Evolutionary conservation across 1,284 basidiomycete genomes (phyloP), one percentile per base, ranked within the genome.

Genomic region (Pseudozyma thailandica): DNA sequence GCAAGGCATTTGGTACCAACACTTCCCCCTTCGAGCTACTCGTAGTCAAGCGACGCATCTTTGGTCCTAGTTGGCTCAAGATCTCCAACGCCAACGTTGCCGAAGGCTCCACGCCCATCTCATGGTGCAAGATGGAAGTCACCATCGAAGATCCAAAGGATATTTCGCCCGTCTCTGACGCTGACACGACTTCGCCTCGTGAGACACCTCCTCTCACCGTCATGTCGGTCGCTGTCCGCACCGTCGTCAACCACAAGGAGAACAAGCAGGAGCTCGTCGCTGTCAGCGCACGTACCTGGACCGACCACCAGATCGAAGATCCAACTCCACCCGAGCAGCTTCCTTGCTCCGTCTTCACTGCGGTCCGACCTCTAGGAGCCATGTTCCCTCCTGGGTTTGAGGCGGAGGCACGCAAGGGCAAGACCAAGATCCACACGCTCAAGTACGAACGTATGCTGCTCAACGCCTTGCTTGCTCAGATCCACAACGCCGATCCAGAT

Each of bases 11-110:
- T 75, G 95, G 96, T n/a, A 91, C 94, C 10, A 93, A 90, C 74
- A 94, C 94, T 1, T 92, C 86, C 55, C 91, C 95, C 0, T 98
- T 99, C 77, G 96, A 98, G 83, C 85, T 94, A 8, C 88, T 99
- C n/a, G 93, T 94, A 1, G 79, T 98, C 53, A 98, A 98, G 84
- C 89, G 94, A 33, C 94, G 93, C 84, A 97, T 98, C 70, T 98
- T 97, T 92, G 96, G 96, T 3, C 94, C 96, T 0, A 98, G 96
- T 83, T 98, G 95, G 96, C 86, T 99, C 48, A 88, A 91, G 61
- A 87, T 99, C 70, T 90, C 12, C 84, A 87, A 43, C 84, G 92
- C 20, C 90, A 89, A 77, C 91, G 18, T 94, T 92, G 51, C 59
- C 12, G 63, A 56, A 21, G 72, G 68, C 27, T 54, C 74, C 42